These are phyloP conservation scores for Venturia asperata DNA, from an alignment of 2,329 filamentous ascomycete genomes.

Conservation along the genomic window DNA sequence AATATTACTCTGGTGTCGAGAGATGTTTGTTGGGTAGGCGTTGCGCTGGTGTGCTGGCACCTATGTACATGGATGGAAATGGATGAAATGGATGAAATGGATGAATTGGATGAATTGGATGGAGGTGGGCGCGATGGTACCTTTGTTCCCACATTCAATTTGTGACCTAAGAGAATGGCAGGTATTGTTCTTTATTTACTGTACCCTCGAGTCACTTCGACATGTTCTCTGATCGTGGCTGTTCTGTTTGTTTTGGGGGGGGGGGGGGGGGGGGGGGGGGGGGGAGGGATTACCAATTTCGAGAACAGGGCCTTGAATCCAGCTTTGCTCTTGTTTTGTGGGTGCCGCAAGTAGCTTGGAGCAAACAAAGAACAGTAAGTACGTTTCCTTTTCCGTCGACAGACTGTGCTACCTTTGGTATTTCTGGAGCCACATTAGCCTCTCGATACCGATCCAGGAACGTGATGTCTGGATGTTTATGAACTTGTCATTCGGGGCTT, in stretches of 20 bases:
- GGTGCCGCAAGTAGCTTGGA: constrained; percentile 45
- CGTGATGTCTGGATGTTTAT: constrained; percentile 13
- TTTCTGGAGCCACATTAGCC: constrained; percentile 11
- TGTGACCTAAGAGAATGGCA: no score
- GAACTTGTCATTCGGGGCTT: constrained; percentile 15
- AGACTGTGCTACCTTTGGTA: constrained; percentile 40
- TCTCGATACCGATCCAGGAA: constrained; percentile 9
- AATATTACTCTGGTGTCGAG: no score
- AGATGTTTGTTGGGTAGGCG: no score
- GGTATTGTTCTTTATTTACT: no score
- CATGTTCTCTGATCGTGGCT: no score
- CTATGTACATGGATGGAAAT: no score
- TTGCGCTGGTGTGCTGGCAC: no score
- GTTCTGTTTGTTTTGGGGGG: constrained; percentile 31
- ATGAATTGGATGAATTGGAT: no score
- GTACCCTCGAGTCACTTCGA: no score
- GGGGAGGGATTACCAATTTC: neutral
- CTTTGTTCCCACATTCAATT: no score
- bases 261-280: constrained; percentile 22
- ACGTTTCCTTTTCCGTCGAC: constrained; percentile 23
- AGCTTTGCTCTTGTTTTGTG: constrained; percentile 42
- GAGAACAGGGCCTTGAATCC: constrained; percentile 9
- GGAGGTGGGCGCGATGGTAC: no score
- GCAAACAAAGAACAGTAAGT: constrained; percentile 33
- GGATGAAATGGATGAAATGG: no score